phyloP scores from a whole-genome alignment of 106 monocot species.

The Dendrobium officinale region DNA sequence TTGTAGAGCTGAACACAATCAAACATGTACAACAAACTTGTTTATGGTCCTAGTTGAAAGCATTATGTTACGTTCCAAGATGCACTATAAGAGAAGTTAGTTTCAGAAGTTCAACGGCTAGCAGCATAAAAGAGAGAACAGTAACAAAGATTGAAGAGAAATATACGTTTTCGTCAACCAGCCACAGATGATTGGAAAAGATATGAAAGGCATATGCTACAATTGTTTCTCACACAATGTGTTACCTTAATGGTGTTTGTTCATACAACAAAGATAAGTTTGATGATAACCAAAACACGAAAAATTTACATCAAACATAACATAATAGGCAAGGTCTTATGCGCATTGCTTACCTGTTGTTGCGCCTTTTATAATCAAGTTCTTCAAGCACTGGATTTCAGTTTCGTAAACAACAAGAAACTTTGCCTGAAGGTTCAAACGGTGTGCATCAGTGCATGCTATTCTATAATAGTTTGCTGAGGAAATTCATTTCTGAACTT shows the following conservation, averaged over 20 bases:
- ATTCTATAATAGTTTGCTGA: background rate
- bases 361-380: slow-evolving; percentile 24
- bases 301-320: background rate
- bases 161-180: too few species aligned
- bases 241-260: background rate
- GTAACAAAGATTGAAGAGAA: too few species aligned
- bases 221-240: background rate
- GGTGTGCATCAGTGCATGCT: too few species aligned
- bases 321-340: background rate
- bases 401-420: slow-evolving; percentile 36
- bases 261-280: background rate
- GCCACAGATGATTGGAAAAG: too few species aligned
- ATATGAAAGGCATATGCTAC: too few species aligned
- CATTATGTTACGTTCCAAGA: too few species aligned
- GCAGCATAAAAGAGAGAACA: too few species aligned
- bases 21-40: too few species aligned
- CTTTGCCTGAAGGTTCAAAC: slow-evolving; percentile 27
- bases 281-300: background rate
- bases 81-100: too few species aligned
- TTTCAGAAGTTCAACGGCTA: too few species aligned
- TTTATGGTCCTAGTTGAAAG: too few species aligned
- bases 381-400: slow-evolving; percentile 41
- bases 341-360: slow-evolving; percentile 31
- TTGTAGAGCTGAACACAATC: too few species aligned
- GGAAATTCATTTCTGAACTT: background rate